Evolutionary conservation across 2,329 filamentous ascomycete species (phyloP).

Genomic region (Aspergillus sp.): DNA sequence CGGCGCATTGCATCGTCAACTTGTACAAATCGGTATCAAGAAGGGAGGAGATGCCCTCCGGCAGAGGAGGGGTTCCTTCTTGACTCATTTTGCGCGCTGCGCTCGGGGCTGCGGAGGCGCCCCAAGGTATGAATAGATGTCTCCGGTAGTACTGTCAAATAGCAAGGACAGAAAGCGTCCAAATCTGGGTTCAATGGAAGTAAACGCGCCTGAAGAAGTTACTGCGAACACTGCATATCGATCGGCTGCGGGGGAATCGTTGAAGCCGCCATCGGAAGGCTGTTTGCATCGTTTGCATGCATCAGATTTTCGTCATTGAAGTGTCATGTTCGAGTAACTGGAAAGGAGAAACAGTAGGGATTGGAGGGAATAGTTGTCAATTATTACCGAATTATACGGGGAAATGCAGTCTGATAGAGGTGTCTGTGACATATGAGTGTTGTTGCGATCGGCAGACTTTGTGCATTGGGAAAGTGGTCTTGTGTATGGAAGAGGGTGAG

Average conservation of each 20-base stretch:
- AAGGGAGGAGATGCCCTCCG: slow-evolving; percentile 78
- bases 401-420: not conserved
- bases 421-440: no score
- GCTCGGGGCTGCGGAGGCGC: not conserved
- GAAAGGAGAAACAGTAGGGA: no score
- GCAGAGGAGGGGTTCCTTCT: slow-evolving; percentile 22
- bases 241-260: slow-evolving; percentile 5
- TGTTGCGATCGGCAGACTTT: no score
- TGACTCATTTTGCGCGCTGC: slow-evolving; percentile 26
- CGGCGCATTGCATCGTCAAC: slow-evolving; percentile 96
- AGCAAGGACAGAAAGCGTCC: not conserved
- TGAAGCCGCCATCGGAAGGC: not conserved
- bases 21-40: slow-evolving; percentile 90
- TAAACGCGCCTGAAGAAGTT: slow-evolving; percentile 1
- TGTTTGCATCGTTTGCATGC: slow-evolving; percentile 23
- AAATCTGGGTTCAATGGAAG: not conserved
- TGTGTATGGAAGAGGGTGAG: no score
- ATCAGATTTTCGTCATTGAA: slow-evolving; percentile 1
- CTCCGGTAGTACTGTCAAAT: not conserved
- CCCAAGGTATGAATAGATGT: not conserved
- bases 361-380: not conserved
- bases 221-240: not conserved
- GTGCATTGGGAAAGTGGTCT: no score
- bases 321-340: not conserved
- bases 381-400: not conserved